Conservation (phyloP, 2,329 filamentous ascomycete species). For the Shiraia bambusicola region DNA sequence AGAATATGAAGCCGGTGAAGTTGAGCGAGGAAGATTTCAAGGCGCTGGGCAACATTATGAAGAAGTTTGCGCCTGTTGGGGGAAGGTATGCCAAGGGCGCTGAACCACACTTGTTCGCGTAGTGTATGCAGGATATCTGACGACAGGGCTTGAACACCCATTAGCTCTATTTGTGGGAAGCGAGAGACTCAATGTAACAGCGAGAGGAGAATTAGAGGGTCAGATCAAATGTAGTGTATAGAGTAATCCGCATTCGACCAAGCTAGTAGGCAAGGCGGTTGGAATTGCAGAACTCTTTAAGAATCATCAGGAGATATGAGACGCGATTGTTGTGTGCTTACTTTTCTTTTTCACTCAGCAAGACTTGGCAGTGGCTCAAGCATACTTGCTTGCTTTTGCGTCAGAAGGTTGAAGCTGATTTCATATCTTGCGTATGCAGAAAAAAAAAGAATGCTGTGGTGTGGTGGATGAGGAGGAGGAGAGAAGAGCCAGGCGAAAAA, state of each 20-base stretch:
- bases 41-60: conserved; percentile 55
- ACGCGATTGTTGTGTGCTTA: conserved; percentile 9
- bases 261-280: conserved; percentile 40
- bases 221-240: conserved; percentile 54
- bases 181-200: neutral
- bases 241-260: conserved; percentile 48
- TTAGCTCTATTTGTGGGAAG: conserved; percentile 13
- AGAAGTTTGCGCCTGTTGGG: conserved; percentile 48
- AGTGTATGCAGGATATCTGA: neutral
- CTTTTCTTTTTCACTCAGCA: conserved; percentile 8
- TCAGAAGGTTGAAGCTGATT: too few species aligned
- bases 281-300: conserved; percentile 55
- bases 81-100: conserved; percentile 39
- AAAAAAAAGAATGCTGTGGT: too few species aligned
- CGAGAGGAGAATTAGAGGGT: conserved; percentile 10
- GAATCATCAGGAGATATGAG: conserved; percentile 44
- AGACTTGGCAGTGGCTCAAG: conserved; percentile 1
- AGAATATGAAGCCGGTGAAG: conserved; percentile 62
- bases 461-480: neutral
- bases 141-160: conserved; percentile 1
- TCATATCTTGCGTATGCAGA: too few species aligned
- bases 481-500: conserved; percentile 1
- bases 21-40: conserved; percentile 52
- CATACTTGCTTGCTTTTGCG: neutral
- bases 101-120: conserved; percentile 13